These are phyloP conservation scores for Penicillium bialowiezense DNA, from an alignment of 495 filamentous ascomycete species.

Conservation along the genomic window DNA sequence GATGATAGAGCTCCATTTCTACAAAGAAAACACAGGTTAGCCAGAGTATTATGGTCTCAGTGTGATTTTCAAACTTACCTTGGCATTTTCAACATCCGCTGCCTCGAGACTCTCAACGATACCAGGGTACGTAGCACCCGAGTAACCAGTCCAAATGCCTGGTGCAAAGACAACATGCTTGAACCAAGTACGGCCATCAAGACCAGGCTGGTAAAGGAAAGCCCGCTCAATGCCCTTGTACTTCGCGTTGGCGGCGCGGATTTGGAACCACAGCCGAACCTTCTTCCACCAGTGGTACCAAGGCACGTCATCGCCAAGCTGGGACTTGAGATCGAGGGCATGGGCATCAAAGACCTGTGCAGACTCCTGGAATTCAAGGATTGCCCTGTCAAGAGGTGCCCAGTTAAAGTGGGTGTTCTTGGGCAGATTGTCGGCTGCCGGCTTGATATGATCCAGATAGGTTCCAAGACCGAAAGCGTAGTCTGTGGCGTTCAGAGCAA, in stretches of 20 bases:
- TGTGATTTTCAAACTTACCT: constrained; percentile 26
- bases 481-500: constrained; percentile 47
- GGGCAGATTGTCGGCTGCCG: constrained; percentile 33
- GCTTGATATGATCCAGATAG: constrained; percentile 55
- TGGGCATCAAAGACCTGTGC: constrained; percentile 52
- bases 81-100: constrained; percentile 44
- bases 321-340: constrained; percentile 48
- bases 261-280: constrained; percentile 55
- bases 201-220: constrained; percentile 56
- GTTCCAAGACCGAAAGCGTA: constrained; percentile 40
- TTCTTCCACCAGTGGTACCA: constrained; percentile 80
- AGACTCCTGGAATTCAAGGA: constrained; percentile 44
- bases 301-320: constrained; percentile 53
- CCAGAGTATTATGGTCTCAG: not conserved
- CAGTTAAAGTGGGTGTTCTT: constrained; percentile 39
- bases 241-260: constrained; percentile 54
- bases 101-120: constrained; percentile 59
- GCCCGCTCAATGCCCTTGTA: constrained; percentile 61
- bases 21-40: constrained; percentile 2
- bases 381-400: constrained; percentile 42
- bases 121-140: constrained; percentile 68
- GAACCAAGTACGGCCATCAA: constrained; percentile 61
- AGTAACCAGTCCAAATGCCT: constrained; percentile 87
- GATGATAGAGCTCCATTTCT: constrained; percentile 49
- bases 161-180: constrained; percentile 71